Evolutionary conservation across 116 monocot species (phyloP).

Genomic region (Iris pallida): DNA sequence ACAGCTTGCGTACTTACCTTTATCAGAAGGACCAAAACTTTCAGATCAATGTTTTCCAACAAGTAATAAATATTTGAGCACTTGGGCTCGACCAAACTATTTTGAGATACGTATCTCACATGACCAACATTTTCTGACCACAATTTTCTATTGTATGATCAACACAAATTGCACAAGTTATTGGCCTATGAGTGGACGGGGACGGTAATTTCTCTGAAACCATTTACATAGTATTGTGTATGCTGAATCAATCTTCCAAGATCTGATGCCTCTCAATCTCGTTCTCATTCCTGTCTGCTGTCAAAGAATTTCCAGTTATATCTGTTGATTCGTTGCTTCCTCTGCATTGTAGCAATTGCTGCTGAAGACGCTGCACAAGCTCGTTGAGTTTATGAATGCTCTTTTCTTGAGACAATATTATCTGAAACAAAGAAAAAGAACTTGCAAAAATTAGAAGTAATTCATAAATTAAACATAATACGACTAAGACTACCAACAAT

Average conservation of each 20-base stretch:
- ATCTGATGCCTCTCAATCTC: constrained; percentile 43
- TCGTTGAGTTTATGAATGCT: constrained; percentile 61
- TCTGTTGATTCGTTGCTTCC: constrained; percentile 19
- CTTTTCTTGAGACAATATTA: constrained; percentile 91
- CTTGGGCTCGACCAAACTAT: not conserved
- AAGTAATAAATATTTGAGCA: not conserved
- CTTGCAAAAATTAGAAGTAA: no score
- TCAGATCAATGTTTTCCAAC: no score
- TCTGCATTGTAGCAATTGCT: constrained; percentile 60
- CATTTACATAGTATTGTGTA: constrained; percentile 12
- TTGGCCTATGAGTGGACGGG: not conserved
- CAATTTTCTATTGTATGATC: not conserved
- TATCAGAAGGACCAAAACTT: no score
- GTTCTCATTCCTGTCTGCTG: constrained; percentile 6
- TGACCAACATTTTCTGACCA: not conserved
- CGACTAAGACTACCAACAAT: no score
- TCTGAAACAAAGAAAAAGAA: constrained; percentile 30
- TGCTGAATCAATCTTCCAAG: constrained; percentile 28
- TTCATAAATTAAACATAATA: no score
- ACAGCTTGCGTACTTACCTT: no score
- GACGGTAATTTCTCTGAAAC: not conserved
- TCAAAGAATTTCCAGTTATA: constrained; percentile 25
- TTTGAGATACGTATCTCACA: not conserved
- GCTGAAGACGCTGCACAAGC: constrained; percentile 56
- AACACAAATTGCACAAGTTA: not conserved